Conservation (phyloP, 2,329 filamentous ascomycete genomes). For the Calonectria pteridis region DNA sequence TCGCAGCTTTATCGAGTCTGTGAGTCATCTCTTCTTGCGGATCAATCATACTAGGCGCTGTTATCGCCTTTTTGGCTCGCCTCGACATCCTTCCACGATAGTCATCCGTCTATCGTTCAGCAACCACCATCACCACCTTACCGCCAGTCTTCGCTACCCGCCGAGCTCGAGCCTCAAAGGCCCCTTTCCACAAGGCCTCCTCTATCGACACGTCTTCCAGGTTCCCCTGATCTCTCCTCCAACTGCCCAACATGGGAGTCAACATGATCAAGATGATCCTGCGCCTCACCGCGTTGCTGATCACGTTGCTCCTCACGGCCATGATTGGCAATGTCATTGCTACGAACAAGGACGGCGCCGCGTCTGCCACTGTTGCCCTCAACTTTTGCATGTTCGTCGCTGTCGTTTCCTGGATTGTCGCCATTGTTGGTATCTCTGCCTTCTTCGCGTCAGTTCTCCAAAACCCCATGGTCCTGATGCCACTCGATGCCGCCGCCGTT, state of each 20-base stretch:
- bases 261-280: conserved; percentile 59
- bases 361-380: conserved; percentile 60
- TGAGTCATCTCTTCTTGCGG: conserved; percentile 27
- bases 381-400: conserved; percentile 79
- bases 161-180: not conserved
- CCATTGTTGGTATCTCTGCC: conserved; percentile 72
- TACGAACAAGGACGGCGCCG: conserved; percentile 58
- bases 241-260: conserved; percentile 45
- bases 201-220: not conserved
- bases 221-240: conserved; percentile 17
- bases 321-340: conserved; percentile 71
- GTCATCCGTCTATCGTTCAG: not conserved
- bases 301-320: conserved; percentile 65
- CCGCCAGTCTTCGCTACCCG: not conserved
- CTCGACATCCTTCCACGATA: not conserved
- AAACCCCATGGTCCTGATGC: conserved; percentile 65
- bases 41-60: conserved; percentile 28
- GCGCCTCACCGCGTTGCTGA: conserved; percentile 64
- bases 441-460: conserved; percentile 65
- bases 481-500: conserved; percentile 69
- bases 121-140: conserved; percentile 1
- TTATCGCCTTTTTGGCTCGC: conserved; percentile 7
- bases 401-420: conserved; percentile 73
- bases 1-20: conserved; percentile 34
- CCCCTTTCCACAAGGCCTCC: not conserved